Evolutionary conservation across 1,139 yeast genomes (phyloP).

Genomic region (Pichia sp.): DNA sequence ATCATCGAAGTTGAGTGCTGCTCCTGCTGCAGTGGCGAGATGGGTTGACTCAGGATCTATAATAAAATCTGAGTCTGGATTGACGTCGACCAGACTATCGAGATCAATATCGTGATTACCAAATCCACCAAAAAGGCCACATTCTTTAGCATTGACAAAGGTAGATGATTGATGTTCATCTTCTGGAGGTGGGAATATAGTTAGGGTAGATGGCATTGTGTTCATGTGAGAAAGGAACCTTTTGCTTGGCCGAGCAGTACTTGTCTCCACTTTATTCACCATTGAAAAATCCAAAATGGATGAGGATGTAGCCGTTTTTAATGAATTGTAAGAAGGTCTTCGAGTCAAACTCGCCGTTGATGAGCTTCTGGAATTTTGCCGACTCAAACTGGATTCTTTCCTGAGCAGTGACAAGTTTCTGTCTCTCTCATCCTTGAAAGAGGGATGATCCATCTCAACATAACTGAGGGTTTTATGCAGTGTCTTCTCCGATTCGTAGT

Average conservation of each 20-base stretch:
- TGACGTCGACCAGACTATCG: slow-evolving; percentile 19
- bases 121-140: slow-evolving; percentile 15
- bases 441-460: slow-evolving; percentile 79
- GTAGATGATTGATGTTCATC: too few relatives aligned
- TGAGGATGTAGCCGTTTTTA: background rate
- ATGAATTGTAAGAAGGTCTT: slow-evolving; percentile 7
- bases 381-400: slow-evolving; percentile 31
- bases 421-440: slow-evolving; percentile 61
- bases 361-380: slow-evolving; percentile 9
- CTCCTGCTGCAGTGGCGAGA: too few relatives aligned
- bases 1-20: too few relatives aligned
- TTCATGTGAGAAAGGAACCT: slow-evolving; percentile 1
- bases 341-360: slow-evolving; percentile 11
- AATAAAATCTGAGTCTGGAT: background rate
- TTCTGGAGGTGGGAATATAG: too few relatives aligned
- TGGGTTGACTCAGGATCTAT: too few relatives aligned
- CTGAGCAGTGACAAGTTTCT: slow-evolving; percentile 65
- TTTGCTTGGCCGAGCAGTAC: slow-evolving; percentile 7
- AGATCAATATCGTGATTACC: slow-evolving; percentile 18
- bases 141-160: background rate
- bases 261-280: slow-evolving; percentile 10
- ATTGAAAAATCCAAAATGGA: slow-evolving; percentile 11
- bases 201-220: too few relatives aligned
- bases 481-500: slow-evolving; percentile 38
- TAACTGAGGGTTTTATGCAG: slow-evolving; percentile 57